Evolutionary conservation across 306 rosid genomes (phyloP).

Genomic region (Vigna hirtella): DNA sequence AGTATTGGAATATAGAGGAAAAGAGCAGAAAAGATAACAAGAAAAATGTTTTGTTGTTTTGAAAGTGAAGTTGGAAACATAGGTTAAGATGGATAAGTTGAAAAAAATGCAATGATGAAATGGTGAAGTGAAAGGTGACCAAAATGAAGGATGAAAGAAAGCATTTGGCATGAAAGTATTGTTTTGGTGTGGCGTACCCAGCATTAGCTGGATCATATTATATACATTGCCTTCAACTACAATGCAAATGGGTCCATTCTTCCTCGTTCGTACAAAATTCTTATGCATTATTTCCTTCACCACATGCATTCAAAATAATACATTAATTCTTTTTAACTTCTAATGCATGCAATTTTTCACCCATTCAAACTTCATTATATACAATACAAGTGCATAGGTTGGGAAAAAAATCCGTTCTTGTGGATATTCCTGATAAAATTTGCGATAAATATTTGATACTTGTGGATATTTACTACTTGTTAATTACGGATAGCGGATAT

Average conservation of each 20-base stretch:
- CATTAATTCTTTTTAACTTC: background rate
- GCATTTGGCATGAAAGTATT: background rate
- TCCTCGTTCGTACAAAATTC: background rate
- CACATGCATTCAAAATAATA: background rate
- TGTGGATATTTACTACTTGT: too few relatives aligned
- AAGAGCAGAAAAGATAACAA: too few relatives aligned
- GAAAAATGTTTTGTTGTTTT: too few relatives aligned
- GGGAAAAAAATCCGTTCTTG: too few relatives aligned
- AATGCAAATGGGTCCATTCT: constrained; percentile 10
- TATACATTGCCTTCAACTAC: background rate
- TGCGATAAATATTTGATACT: too few relatives aligned
- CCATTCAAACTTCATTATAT: background rate
- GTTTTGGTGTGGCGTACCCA: background rate
- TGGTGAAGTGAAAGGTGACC: background rate
- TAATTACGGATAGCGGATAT: fast-evolving
- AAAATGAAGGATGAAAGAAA: background rate
- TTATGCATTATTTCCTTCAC: background rate
- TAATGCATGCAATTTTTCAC: background rate
- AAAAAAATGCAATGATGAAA: background rate
- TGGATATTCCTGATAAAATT: too few relatives aligned
- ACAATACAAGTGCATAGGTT: background rate
- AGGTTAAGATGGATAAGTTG: background rate
- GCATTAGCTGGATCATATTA: constrained; percentile 7
- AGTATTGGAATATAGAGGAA: too few relatives aligned
- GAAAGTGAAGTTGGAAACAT: too few relatives aligned